Evolutionary conservation across 176 grass and related monocot species (phyloP), one percentile per base, ranked within the genome.

Genomic region (Carex cristatella): DNA sequence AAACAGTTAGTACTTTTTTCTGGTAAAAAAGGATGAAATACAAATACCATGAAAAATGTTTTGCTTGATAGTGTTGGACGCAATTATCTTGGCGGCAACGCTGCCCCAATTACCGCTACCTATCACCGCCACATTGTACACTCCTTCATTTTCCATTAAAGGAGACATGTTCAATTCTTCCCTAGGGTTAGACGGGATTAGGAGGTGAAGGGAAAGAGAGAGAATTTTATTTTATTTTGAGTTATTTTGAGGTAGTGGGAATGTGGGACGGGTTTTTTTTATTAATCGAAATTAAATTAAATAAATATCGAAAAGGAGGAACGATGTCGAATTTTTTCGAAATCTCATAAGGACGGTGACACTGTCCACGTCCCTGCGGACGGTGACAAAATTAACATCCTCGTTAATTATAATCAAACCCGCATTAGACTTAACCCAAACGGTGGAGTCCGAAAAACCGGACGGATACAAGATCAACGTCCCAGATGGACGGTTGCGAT

Each of bases 81-180:
- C 92, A 84, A 98, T 87, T 80, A 98, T 88, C 82, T 89, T 94
- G 51, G 95, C 86, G 46, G 95, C 95, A 69, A 98, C 92, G 89
- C 92, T 98, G 74, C 95, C 92, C 95, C 95, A 98, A 87, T 94
- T 98, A 59, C 92, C 95, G 75, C 95, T 94, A 70, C 95, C 95
- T 70, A 94, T 91, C 88, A 93, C 92, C 10, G 92, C 86, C 69
- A 94, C 95, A 79, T 88, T 84, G 77, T 92, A 83, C 86, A n/a
- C 84, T 54, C 53, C 84, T 23, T 66, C 83, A 59, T 91, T 89
- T 51, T 91, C 90, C 87, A 94, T 94, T 80, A 84, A 69, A 70
- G 58, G 90, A 71, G 81, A 10, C 80, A 82, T 82, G 80, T 18
- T 9, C 40, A 40, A 46, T 79, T 79, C 75, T 56, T 56, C 55